These are phyloP conservation scores for Leishmania tropica DNA, from an alignment of 208 protist species.

Conservation along the genomic window DNA sequence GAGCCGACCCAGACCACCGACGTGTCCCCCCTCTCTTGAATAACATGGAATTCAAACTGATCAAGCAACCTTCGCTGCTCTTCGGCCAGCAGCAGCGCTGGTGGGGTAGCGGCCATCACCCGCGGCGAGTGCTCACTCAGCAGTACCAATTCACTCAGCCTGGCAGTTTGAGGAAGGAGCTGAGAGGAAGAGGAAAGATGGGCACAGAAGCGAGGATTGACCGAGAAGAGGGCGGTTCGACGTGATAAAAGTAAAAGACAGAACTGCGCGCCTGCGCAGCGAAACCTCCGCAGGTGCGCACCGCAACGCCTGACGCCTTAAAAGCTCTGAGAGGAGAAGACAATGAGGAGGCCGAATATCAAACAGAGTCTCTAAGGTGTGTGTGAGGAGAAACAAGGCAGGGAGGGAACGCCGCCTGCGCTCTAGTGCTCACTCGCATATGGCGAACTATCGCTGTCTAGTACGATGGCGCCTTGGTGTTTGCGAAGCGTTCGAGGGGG, in stretches of 20 bases:
- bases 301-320: background rate
- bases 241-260: background rate
- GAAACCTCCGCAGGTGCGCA: background rate
- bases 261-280: background rate
- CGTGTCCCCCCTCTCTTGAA: conserved; percentile 3
- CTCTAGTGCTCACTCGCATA: background rate
- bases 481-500: background rate
- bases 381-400: background rate
- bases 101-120: background rate
- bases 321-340: background rate
- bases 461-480: background rate
- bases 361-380: background rate
- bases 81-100: conserved; percentile 5
- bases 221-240: no score
- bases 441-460: background rate
- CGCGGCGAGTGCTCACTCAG: background rate
- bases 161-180: background rate
- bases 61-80: conserved; percentile 20
- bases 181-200: conserved; percentile 6
- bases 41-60: conserved; percentile 19
- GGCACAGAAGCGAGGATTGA: background rate
- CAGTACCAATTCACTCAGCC: background rate
- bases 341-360: background rate
- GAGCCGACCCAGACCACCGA: conserved; percentile 5
- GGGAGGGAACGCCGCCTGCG: background rate